Conservation (phyloP, 352 stramenopile genomes). For the Phytophthora melonis region DNA sequence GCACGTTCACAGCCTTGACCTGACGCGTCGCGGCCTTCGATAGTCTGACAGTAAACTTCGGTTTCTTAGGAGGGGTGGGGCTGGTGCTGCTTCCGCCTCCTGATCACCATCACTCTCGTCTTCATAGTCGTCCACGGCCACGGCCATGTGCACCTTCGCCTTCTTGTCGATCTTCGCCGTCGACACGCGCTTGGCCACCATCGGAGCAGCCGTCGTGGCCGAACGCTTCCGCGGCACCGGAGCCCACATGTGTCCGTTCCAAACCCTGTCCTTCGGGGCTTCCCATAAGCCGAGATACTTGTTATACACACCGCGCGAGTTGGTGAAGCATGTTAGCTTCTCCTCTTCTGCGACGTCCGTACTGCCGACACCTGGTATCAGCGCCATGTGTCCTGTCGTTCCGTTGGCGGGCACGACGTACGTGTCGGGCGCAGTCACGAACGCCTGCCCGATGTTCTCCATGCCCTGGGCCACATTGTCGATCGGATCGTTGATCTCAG, state of each 20-base stretch:
- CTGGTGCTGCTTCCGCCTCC: neutral
- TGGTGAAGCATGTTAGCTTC: neutral
- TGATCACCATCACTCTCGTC: neutral
- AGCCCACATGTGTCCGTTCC: neutral
- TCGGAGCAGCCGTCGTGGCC: too few species aligned
- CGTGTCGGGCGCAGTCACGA: too few species aligned
- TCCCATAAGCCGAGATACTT: neutral
- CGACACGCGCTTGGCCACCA: neutral
- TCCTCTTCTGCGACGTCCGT: neutral
- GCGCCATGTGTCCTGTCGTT: too few species aligned
- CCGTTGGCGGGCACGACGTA: too few species aligned
- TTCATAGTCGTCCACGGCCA: neutral
- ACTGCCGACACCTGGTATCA: too few species aligned
- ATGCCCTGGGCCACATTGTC: too few species aligned
- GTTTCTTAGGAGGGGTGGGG: neutral
- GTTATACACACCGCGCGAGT: neutral
- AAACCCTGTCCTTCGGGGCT: too few species aligned
- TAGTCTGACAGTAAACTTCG: neutral
- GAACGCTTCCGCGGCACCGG: neutral
- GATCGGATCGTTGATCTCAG: too few species aligned
- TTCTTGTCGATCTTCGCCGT: neutral
- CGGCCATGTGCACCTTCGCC: neutral
- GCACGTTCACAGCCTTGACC: neutral
- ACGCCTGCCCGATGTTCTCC: too few species aligned
- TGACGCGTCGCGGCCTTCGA: neutral